phyloP scores from a whole-genome alignment of 768 basidiomycete species.

The Peribolospora kevripleyi region DNA sequence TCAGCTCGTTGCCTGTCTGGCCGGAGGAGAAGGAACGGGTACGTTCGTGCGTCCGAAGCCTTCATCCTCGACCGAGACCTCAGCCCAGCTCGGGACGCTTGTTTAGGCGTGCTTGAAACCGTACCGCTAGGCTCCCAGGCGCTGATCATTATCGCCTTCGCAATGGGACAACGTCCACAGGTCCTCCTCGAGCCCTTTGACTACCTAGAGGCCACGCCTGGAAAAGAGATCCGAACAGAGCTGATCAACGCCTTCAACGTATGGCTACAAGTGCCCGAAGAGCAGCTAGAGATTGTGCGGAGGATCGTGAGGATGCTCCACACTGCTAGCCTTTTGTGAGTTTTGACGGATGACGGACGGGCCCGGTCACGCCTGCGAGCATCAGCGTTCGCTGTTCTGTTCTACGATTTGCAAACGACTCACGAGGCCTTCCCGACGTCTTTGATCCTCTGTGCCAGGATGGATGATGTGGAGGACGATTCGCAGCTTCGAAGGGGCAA shows the following conservation, averaged over 20 bases:
- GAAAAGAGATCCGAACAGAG: slow-evolving; percentile 71
- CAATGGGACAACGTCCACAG: slow-evolving; percentile 13
- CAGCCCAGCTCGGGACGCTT: no score
- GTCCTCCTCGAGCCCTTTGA: slow-evolving; percentile 62
- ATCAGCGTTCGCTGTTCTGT: not conserved
- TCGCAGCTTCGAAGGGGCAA: slow-evolving; percentile 37
- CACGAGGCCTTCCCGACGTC: not conserved
- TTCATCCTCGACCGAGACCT: no score
- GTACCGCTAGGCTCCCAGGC: no score
- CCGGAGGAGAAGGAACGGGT: no score
- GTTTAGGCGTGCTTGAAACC: no score
- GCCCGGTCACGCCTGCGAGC: not conserved
- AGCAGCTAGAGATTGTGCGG: slow-evolving; percentile 46
- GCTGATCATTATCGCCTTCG: no score
- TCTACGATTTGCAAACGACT: not conserved
- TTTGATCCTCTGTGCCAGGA: slow-evolving; percentile 3
- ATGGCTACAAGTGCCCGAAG: slow-evolving; percentile 62
- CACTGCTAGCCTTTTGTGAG: slow-evolving; percentile 70
- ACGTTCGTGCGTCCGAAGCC: no score
- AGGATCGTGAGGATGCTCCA: slow-evolving; percentile 82
- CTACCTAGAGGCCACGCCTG: slow-evolving; percentile 59
- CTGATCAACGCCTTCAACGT: slow-evolving; percentile 79
- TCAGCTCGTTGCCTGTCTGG: no score
- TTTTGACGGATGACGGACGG: not conserved
- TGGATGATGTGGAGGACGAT: slow-evolving; percentile 17